Conservation (phyloP, 2,329 filamentous ascomycete genomes). For the Leptographium wingfieldii region DNA sequence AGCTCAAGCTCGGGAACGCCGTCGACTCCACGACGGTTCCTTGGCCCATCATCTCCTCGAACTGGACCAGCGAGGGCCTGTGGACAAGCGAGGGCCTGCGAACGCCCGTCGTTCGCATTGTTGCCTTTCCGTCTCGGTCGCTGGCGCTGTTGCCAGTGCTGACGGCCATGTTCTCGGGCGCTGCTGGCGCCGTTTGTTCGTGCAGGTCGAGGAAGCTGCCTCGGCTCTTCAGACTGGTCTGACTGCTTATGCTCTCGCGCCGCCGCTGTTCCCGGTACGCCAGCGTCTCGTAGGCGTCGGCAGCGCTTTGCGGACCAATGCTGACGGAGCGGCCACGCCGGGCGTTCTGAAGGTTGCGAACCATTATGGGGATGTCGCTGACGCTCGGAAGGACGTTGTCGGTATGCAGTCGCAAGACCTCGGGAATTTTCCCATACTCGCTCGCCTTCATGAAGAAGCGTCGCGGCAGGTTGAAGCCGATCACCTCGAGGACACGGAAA, state of each 20-base stretch:
- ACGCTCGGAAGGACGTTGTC: constrained; percentile 86
- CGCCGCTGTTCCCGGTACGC: constrained; percentile 66
- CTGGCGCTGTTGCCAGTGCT: constrained; percentile 14
- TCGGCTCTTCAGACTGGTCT: constrained; percentile 33
- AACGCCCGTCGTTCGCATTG: constrained; percentile 9
- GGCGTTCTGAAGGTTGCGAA: constrained; percentile 62
- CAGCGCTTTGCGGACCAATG: constrained; percentile 86
- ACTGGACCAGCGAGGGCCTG: constrained; percentile 42
- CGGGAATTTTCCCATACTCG: constrained; percentile 75
- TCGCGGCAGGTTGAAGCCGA: constrained; percentile 68
- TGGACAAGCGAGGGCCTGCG: constrained; percentile 24
- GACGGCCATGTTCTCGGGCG: neutral
- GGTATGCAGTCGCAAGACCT: constrained; percentile 50
- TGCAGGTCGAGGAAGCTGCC: constrained; percentile 29
- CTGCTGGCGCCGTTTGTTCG: constrained; percentile 14
- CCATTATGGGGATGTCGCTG: constrained; percentile 72
- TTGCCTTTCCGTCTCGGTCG: constrained; percentile 10
- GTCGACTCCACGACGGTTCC: constrained; percentile 34
- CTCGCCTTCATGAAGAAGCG: constrained; percentile 86
- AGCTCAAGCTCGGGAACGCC: constrained; percentile 2
- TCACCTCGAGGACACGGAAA: constrained; percentile 72
- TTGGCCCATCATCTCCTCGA: constrained; percentile 63
- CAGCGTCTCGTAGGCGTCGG: constrained; percentile 89
- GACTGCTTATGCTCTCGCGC: constrained; percentile 41
- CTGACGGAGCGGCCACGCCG: constrained; percentile 67